Evolutionary conservation across 202 grass and related monocot genomes (phyloP).

Genomic region (Schoenoplectus triqueter): DNA sequence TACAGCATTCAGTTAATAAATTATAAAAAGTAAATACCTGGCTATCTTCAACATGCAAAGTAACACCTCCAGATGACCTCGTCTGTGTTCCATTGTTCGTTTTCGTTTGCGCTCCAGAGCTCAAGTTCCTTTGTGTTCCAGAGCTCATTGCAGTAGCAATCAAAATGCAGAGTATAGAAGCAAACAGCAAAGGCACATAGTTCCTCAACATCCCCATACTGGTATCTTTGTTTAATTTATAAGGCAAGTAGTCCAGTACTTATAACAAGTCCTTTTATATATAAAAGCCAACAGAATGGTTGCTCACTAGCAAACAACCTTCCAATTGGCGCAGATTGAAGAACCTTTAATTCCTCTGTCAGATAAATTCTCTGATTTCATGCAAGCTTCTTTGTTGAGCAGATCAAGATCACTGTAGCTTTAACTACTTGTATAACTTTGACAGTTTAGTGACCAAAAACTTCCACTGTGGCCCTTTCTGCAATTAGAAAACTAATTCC

Average conservation of each 20-base stretch:
- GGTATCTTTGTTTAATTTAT: conserved; percentile 11
- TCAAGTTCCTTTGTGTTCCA: too few relatives aligned
- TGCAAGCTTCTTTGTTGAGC: background rate
- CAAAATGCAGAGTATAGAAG: conserved; percentile 6
- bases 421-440: conserved; percentile 29
- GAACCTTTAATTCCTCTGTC: background rate
- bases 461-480: conserved; percentile 30
- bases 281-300: conserved; percentile 10
- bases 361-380: conserved; percentile 28
- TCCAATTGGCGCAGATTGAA: background rate
- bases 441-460: conserved; percentile 32
- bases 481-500: background rate
- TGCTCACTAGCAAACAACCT: conserved; percentile 13
- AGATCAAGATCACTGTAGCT: background rate
- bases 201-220: background rate
- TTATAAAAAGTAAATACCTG: too few relatives aligned
- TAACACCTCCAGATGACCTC: too few relatives aligned
- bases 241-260: background rate
- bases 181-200: background rate
- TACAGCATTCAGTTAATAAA: too few relatives aligned
- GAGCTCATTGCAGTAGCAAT: background rate
- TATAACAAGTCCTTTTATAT: background rate
- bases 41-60: too few relatives aligned
- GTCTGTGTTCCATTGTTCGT: background rate
- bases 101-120: too few relatives aligned